phyloP scores from a whole-genome alignment of 2,329 filamentous ascomycete species.

The Talaromyces sp. region DNA sequence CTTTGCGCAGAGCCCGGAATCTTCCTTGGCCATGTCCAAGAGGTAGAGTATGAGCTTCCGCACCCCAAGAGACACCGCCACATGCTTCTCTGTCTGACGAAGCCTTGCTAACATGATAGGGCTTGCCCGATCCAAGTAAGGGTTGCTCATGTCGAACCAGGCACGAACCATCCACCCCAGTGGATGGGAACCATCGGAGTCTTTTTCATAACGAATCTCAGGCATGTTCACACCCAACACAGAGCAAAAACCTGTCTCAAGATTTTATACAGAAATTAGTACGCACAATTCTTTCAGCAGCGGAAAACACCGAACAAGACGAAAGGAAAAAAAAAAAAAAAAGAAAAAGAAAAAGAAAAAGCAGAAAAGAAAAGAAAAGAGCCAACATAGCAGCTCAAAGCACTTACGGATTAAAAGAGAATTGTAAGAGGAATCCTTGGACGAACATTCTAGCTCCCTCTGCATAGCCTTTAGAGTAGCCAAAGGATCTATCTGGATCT shows the following conservation, averaged over 20 bases:
- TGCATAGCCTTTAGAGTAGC: slow-evolving; percentile 20
- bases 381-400: neutral
- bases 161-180: slow-evolving; percentile 1
- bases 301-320: neutral
- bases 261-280: neutral
- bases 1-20: slow-evolving; percentile 11
- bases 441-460: slow-evolving; percentile 9
- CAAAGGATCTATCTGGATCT: neutral
- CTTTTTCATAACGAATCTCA: neutral
- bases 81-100: slow-evolving; percentile 4
- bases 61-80: slow-evolving; percentile 27
- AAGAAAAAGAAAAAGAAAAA: neutral
- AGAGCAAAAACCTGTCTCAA: slow-evolving; percentile 12
- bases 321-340: neutral
- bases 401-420: slow-evolving; percentile 11
- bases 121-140: slow-evolving; percentile 27
- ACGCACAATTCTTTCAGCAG: no score
- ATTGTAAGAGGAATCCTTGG: slow-evolving; percentile 13
- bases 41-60: slow-evolving; percentile 31
- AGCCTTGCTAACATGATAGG: slow-evolving; percentile 24
- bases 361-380: neutral
- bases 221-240: slow-evolving; percentile 3
- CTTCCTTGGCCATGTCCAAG: slow-evolving; percentile 32
- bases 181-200: neutral
- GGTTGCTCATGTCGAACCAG: slow-evolving; percentile 4